Evolutionary conservation across 495 filamentous ascomycete genomes (phyloP).

Genomic region (Penicillium paxilli): DNA sequence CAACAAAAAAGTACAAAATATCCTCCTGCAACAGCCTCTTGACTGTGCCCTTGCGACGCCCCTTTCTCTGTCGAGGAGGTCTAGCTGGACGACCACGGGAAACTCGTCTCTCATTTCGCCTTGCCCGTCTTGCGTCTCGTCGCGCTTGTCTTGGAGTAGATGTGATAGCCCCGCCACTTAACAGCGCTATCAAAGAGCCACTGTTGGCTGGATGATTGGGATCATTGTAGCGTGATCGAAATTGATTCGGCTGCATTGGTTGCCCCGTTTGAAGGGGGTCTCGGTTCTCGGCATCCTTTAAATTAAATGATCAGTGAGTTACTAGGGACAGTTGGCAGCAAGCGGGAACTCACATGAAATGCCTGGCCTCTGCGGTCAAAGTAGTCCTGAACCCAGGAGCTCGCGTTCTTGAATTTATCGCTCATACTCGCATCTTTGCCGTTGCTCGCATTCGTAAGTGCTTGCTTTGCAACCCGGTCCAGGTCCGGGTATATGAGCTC

Average conservation of each 20-base stretch:
- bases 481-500: conserved; percentile 16
- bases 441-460: neutral
- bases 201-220: conserved; percentile 17
- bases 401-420: conserved; percentile 3
- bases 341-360: conserved; percentile 2
- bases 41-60: conserved; percentile 4
- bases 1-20: conserved; percentile 10
- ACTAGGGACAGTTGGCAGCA: neutral
- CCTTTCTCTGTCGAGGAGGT: conserved; percentile 4
- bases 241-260: neutral
- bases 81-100: conserved; percentile 4
- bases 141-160: neutral
- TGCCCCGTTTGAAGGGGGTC: conserved; percentile 4
- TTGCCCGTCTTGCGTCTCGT: neutral
- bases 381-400: conserved; percentile 14
- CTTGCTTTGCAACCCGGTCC: conserved; percentile 5
- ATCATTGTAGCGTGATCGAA: conserved; percentile 17
- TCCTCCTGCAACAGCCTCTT: conserved; percentile 9
- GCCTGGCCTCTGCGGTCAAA: conserved; percentile 6
- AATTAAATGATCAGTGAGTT: neutral
- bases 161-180: conserved; percentile 12
- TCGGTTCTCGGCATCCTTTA: conserved; percentile 8
- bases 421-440: neutral
- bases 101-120: neutral
- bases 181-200: conserved; percentile 11